Base-by-base conservation (phyloP, 75 land plant species). In the Ceratopteris richardii region DNA sequence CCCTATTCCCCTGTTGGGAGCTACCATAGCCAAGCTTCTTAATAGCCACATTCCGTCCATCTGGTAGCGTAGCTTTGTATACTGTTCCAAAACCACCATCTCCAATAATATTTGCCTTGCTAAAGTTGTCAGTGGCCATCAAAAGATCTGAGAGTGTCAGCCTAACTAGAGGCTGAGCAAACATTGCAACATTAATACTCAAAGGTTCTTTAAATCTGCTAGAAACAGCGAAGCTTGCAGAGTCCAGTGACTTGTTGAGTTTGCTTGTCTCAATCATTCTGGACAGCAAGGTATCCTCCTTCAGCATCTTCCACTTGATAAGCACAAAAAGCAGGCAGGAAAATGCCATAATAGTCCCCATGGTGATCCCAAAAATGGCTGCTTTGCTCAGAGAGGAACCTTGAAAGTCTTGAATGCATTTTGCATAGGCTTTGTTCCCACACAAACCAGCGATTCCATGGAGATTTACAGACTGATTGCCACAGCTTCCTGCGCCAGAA, bases 1-100 rank as follows among this genome's bases (percentile, higher is more conserved):
- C 90, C 5, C 82, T 76, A 39, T 80, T 85, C 19, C 95, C 95
- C 66, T 86, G 88, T 56, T 65, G 75, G 12, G 87, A 79, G 57
- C 76, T 77, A 0, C 85, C 42, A 37, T 73, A 79, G 21, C 79
- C 80, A 18, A 85, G 78, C 56, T 81, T 78, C 63, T 85, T 85
- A 7, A 85, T 77, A 19, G 88, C 88, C 29, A 85, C 72, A n/a
- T 60, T 48, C 2, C 64, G n/a, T 26, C 85, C 84, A 75, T 85
- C 88, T 31, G 78, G 54, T 17, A 85, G 17, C 17, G 19, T n/a
- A 25, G 71, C 71, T 57, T 61, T 68, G 64, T 68, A 68, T 1
- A 68, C 71, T 21, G 64, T 68, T 24, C 71, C 71, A 54, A 68
- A 68, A n/a, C 71, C 71, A 21, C 71, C 71, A 24, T 65, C 64